A percentile compares a stretch with the other conserved stretches of the same genome.
Evolutionary conservation across 2,329 filamentous ascomycete genomes (phyloP).

Genomic region (Uncinocarpus reesii): DNA sequence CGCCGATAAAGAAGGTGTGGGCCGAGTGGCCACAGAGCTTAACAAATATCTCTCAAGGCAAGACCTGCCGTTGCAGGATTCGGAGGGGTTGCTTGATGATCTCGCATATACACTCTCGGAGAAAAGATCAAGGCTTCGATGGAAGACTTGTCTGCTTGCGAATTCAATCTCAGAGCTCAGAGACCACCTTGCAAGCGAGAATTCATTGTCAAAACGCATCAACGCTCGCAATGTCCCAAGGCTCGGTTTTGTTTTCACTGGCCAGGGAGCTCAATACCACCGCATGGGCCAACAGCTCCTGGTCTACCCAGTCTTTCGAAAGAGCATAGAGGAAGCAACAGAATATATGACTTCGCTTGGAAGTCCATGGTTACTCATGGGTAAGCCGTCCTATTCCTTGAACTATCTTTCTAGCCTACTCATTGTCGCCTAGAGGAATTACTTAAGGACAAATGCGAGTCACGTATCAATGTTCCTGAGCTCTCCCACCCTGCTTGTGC

Average conservation of each 20-base stretch:
- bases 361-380: background rate
- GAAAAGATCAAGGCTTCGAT: conserved; percentile 5
- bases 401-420: background rate
- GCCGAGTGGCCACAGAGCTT: background rate
- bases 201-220: conserved; percentile 16
- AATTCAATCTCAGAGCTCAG: conserved; percentile 3
- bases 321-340: conserved; percentile 16
- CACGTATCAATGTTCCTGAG: conserved; percentile 21
- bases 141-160: conserved; percentile 10
- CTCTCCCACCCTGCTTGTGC: conserved; percentile 26
- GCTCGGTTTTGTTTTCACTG: conserved; percentile 32
- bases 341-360: conserved; percentile 6
- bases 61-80: background rate
- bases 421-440: conserved; percentile 20
- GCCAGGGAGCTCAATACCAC: conserved; percentile 31
- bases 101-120: conserved; percentile 13
- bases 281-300: conserved; percentile 28
- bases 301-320: conserved; percentile 18
- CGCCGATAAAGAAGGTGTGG: conserved; percentile 5
- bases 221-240: conserved; percentile 15
- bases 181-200: conserved; percentile 5
- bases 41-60: conserved; percentile 1
- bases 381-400: background rate
- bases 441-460: conserved; percentile 14
- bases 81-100: background rate